phyloP scores from a whole-genome alignment of 1,284 basidiomycete species.

The Peniophora sp. region DNA sequence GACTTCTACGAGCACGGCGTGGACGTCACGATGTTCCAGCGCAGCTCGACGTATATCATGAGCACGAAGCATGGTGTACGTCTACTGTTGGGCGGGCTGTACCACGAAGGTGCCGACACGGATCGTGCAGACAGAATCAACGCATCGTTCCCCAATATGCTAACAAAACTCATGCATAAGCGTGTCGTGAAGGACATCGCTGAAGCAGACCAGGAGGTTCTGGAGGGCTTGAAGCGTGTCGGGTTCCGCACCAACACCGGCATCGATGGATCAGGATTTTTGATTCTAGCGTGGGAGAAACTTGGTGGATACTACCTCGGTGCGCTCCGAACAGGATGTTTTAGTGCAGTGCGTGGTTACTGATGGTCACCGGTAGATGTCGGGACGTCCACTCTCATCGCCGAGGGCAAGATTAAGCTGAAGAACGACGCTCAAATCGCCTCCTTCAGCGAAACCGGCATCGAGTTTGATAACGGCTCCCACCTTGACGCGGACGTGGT shows the following conservation, averaged over 20 bases:
- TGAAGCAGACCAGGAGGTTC: slow-evolving; percentile 31
- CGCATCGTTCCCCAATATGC: slow-evolving; percentile 40
- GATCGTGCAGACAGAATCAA: slow-evolving; percentile 45
- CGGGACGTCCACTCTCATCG: slow-evolving; percentile 57
- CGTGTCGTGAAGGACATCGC: slow-evolving; percentile 40
- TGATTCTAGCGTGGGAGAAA: slow-evolving; percentile 29
- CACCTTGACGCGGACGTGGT: slow-evolving; percentile 62
- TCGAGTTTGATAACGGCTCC: slow-evolving; percentile 61
- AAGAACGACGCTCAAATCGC: slow-evolving; percentile 56
- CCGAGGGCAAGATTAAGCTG: slow-evolving; percentile 68
- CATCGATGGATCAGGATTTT: slow-evolving; percentile 44
- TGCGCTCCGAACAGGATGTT: slow-evolving; percentile 8
- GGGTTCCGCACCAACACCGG: slow-evolving; percentile 57
- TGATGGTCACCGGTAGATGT: slow-evolving; percentile 31
- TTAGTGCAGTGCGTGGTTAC: not conserved
- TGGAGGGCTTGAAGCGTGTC: slow-evolving; percentile 45
- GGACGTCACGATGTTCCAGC: slow-evolving; percentile 57
- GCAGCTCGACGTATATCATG: slow-evolving; percentile 58
- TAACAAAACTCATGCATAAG: slow-evolving; percentile 37
- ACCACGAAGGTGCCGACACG: slow-evolving; percentile 39
- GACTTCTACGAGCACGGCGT: slow-evolving; percentile 39
- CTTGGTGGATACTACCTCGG: slow-evolving; percentile 39
- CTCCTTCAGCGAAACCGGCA: slow-evolving; percentile 43
- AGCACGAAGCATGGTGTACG: slow-evolving; percentile 33
- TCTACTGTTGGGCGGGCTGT: slow-evolving; percentile 27